Base-by-base conservation (phyloP, 208 protist species). In the Acanthamoeba castellanii region DNA sequence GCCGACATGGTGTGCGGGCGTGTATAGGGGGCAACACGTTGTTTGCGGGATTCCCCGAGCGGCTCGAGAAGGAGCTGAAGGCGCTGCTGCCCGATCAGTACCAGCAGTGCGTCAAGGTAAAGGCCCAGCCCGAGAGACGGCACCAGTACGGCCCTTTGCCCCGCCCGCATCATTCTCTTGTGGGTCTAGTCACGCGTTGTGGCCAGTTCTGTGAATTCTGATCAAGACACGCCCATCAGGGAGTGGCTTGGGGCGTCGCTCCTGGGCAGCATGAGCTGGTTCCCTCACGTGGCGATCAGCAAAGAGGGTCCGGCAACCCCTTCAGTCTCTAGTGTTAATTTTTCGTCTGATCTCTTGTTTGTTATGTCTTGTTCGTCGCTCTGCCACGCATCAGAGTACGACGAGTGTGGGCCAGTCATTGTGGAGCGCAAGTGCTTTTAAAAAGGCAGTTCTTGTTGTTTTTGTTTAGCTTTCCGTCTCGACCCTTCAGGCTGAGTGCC, bases 61-160 rank as follows among this genome's bases (percentile, higher is more conserved):
- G 99, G 94, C 98, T 99, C 92, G 95, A 98, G 52, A 99, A 99
- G 95, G 99, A 99, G 95, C 96, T 99, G 64, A 97, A 96, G 85
- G 98, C 98, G 81, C 97, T 99, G 37, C 97, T 98, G 11, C 97
- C 98, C 34, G 88, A 37, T 0, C 2, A 20, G 18, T 20, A 13
- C 16, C 52, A 57, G 52, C 96, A 90, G 61, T 98, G 98, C 95
- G 97, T 99, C 72, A 99, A 99, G 96, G 97, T 99, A 42, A 97
- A 99, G 64, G 99, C 99, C 22, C 98, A 98, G 70, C 98, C 98
- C 47, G 99, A 99, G 94, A 96, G 99, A 66, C 99, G 99, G 95
- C 99, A 99, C 98, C 66, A 37, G 66, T 74, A 74, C 14, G 66
- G 1, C 25, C 66, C 22, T 0, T 37, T 42, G n/a, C 37, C 37